These are phyloP conservation scores for Fusarium tjaetaba DNA, from an alignment of 2,329 filamentous ascomycete genomes.

Conservation along the genomic window DNA sequence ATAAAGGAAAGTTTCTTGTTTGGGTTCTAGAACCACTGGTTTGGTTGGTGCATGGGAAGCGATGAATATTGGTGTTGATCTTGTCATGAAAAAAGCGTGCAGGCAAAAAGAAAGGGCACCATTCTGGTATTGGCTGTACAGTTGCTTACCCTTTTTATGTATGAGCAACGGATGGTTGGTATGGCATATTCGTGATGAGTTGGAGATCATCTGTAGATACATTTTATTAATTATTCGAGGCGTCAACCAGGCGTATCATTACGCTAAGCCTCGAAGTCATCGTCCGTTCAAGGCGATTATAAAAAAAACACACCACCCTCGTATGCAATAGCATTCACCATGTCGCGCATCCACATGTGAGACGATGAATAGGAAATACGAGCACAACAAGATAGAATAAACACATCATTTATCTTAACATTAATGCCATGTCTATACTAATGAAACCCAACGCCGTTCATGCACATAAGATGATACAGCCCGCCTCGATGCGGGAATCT, in stretches of 20 bases:
- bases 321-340: background rate
- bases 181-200: slow-evolving; percentile 8
- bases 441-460: slow-evolving; percentile 41
- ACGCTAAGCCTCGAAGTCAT: slow-evolving; percentile 19
- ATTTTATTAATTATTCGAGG: slow-evolving; percentile 38
- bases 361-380: background rate
- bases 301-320: slow-evolving; percentile 28
- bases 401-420: slow-evolving; percentile 27
- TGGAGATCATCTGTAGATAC: slow-evolving; percentile 31
- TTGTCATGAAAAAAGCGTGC: slow-evolving; percentile 28
- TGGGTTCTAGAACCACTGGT: slow-evolving; percentile 18
- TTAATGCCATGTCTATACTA: slow-evolving; percentile 33
- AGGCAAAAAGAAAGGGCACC: slow-evolving; percentile 22
- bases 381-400: background rate
- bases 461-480: slow-evolving; percentile 38
- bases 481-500: slow-evolving; percentile 1
- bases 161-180: slow-evolving; percentile 22
- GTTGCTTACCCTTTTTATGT: slow-evolving; percentile 22
- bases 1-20: slow-evolving; percentile 9
- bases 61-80: slow-evolving; percentile 22
- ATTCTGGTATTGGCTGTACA: slow-evolving; percentile 23
- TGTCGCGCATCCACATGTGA: background rate
- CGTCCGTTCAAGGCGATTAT: slow-evolving; percentile 26
- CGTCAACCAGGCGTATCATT: slow-evolving; percentile 4
- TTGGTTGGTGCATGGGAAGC: slow-evolving; percentile 18